Evolutionary conservation across 331 rosid species (phyloP).

Genomic region (Spiraea crenata): DNA sequence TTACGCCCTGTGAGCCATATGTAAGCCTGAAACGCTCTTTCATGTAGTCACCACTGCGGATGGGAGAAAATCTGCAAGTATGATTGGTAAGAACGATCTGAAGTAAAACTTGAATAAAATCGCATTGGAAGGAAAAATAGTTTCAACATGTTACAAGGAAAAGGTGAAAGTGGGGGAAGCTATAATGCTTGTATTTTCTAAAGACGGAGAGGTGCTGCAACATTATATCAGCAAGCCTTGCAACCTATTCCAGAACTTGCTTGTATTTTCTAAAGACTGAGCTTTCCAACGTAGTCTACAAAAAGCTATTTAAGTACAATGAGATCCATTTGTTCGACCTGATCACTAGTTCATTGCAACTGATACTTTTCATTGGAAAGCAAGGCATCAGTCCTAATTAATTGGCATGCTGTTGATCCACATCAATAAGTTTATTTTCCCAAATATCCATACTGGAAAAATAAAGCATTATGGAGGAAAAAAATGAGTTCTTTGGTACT

Average conservation of each 20-base stretch:
- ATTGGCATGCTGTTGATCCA: background rate
- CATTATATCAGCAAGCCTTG: background rate
- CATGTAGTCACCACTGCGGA: constrained; percentile 74
- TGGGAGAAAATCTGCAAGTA: constrained; percentile 67
- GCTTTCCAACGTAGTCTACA: too few relatives aligned
- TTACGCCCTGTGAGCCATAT: constrained; percentile 35
- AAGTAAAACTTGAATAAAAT: background rate
- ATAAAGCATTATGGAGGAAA: background rate
- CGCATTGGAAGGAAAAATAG: background rate
- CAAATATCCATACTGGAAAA: background rate
- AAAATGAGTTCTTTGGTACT: background rate
- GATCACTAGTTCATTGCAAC: background rate
- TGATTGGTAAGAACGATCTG: background rate
- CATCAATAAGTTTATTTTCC: too few relatives aligned
- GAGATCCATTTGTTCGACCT: too few relatives aligned
- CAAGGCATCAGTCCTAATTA: background rate
- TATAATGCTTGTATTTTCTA: background rate
- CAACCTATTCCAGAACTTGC: background rate
- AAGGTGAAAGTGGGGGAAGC: background rate
- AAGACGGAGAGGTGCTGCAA: background rate
- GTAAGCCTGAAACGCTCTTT: constrained; percentile 60
- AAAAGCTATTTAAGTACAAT: too few relatives aligned
- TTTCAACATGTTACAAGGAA: background rate
- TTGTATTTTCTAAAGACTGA: too few relatives aligned
- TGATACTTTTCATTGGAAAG: background rate